Evolutionary conservation across 805 yeast genomes (phyloP), one percentile per base, ranked within the genome.

Genomic region (Saccharomycopsis babjevae): DNA sequence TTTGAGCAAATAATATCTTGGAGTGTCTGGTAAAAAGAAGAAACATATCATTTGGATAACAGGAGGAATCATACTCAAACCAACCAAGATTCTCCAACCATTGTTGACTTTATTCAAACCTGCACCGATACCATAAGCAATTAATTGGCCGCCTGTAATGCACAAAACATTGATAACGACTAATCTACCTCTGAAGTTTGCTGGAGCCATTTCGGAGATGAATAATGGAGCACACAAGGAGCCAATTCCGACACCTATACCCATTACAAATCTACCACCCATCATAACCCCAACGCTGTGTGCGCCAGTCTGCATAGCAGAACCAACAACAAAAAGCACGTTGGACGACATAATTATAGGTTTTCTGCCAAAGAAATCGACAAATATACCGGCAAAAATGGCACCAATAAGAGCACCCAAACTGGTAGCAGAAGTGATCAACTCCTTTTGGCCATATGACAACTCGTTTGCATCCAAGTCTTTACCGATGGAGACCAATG

Each of bases 201-300:
- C 82, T 34, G 99, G 98, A 2, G 97, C 96, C 71, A 92, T 81
- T 73, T 93, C 99, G 60, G 90, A 79, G 64, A 93, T 88, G 78
- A 91, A 92, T 61, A 93, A 77, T 0, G 99, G 99, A n/a, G 98
- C 90, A 60, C 90, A 86, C 59, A 93, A 77, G 1, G 97, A 91
- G 0, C 97, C 98, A 60, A 89, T 81, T 67, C 99, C 99, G 32
- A 93, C 97, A 67, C 97, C 98, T 73, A 89, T 88, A 18, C 99
- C 99, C 86, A 94, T 88, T 56, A 93, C 77, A 66, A 94, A 86
- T 71, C 98, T 81, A 54, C 98, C 99, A 15, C 76, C 84, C 65
- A 89, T 85, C 98, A 93, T 93, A 54, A 87, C 84, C 96, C 97
- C 89, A 62, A 90, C 85, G 3, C 85, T 77, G 59, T 83, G 81